These are phyloP conservation scores for Botryotinia convoluta DNA, from an alignment of 2,329 filamentous ascomycete species.

Conservation along the genomic window DNA sequence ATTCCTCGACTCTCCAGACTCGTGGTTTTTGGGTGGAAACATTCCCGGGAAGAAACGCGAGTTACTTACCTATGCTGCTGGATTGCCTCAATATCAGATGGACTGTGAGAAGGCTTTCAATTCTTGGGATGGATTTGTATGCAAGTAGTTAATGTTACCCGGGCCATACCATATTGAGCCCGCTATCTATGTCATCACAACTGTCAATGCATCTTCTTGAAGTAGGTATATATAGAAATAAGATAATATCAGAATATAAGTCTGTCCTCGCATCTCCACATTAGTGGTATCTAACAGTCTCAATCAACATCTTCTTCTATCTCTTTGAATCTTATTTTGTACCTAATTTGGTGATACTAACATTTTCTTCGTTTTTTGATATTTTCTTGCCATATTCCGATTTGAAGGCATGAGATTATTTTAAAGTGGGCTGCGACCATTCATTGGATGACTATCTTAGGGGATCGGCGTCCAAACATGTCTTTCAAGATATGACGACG, in stretches of 20 bases:
- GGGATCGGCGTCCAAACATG: background rate
- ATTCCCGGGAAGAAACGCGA: background rate
- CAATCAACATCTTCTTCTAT: background rate
- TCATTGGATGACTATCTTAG: background rate
- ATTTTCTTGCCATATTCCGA: background rate
- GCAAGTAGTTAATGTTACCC: background rate
- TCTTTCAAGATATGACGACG: background rate
- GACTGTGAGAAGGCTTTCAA: background rate
- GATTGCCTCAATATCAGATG: background rate
- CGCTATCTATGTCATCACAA: background rate
- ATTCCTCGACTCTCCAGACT: background rate
- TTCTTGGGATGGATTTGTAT: background rate
- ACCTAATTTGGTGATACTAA: background rate
- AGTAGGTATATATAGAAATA: background rate
- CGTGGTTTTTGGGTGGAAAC: background rate
- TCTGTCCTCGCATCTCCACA: background rate
- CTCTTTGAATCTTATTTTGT: background rate
- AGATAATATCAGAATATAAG: background rate
- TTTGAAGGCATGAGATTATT: background rate
- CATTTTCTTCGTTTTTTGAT: background rate
- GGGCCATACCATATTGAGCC: background rate
- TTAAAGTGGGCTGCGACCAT: background rate
- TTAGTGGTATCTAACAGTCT: background rate
- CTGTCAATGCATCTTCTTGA: background rate
- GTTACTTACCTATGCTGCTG: background rate